Evolutionary conservation across 139 green algal species (phyloP).

Genomic region (Micromonas pusilla): DNA sequence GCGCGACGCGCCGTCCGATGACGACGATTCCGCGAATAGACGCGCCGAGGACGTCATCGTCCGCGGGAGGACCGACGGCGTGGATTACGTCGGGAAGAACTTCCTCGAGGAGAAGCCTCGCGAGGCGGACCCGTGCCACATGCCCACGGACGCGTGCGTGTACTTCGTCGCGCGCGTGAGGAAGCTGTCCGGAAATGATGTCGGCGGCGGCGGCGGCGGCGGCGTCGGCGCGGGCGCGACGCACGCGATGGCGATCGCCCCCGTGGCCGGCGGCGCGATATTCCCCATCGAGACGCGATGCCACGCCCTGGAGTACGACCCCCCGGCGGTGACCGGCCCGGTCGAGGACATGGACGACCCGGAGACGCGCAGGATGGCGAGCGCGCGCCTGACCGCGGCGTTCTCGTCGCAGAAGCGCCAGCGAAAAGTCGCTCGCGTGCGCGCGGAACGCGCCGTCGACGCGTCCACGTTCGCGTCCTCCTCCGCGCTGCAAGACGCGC

Average conservation of each 20-base stretch:
- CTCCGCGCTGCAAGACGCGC: not conserved
- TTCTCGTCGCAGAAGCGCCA: slow-evolving; percentile 8
- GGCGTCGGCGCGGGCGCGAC: not conserved
- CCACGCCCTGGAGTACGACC: slow-evolving; percentile 4
- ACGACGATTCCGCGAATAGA: too few species aligned
- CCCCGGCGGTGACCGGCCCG: too few species aligned
- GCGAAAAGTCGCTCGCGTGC: not conserved
- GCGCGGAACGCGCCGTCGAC: not conserved
- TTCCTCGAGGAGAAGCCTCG: not conserved
- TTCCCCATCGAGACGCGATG: not conserved
- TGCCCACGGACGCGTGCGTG: not conserved
- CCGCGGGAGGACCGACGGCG: not conserved
- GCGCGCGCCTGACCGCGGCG: not conserved
- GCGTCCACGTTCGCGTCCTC: not conserved
- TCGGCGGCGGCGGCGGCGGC: not conserved
- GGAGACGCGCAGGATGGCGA: not conserved
- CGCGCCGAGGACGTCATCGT: not conserved
- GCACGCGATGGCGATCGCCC: not conserved
- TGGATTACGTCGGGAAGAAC: slow-evolving; percentile 16
- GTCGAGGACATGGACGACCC: not conserved
- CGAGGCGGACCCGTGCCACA: not conserved
- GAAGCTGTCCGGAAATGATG: not conserved
- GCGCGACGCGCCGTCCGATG: too few species aligned
- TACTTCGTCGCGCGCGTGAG: not conserved
- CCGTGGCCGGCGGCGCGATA: not conserved